Base-by-base conservation (phyloP, 148 eudicot species). In the Camellia japonica region DNA sequence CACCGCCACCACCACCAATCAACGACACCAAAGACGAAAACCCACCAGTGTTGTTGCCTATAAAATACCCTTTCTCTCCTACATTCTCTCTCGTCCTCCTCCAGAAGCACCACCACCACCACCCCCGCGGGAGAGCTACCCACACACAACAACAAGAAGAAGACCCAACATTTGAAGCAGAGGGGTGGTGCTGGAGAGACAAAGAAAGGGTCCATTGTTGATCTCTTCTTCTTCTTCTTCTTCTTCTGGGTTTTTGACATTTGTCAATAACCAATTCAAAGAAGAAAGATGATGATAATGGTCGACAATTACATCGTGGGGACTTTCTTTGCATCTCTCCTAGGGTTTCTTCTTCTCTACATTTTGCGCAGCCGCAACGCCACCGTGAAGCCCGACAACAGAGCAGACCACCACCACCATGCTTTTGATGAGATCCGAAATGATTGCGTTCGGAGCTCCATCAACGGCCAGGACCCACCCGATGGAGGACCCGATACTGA, bases 281-380 rank as follows among this genome's bases (percentile, higher is more conserved):
- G 77, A 71, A 69, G 72, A 73, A 71, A 69, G 72, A 73, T 23
- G 59, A 65, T 20, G 62, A 65, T 19, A 30, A 83, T 73, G 4
- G 54, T 82, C 66, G 83, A 87, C 16, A 64, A 14, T 10, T 75
- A 84, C 83, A 78, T 87, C 64, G 80, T 86, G 14, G 86, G 81
- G 10, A 71, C 86, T 4, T 74, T 83, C 58, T 71, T 84, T 13
- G 87, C 72, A 38, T 80, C 89, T 46, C 51, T 87, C 12, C 30
- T 90, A 60, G 93, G 90, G 67, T 86, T 85, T 80, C 14, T 80
- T 23, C 12, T 87, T n/a, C 49, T 87, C 9, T 81, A 68, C 41
- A 73, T 85, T 70, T 5, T 84, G 58, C 68, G 88, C 38, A 30
- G 38, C 0, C 66, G 69, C 18, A 75, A 41, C 2, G 75, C 64